These are phyloP conservation scores for Theileria sp. DNA, from an alignment of 169 alveolate species.

Conservation along the genomic window DNA sequence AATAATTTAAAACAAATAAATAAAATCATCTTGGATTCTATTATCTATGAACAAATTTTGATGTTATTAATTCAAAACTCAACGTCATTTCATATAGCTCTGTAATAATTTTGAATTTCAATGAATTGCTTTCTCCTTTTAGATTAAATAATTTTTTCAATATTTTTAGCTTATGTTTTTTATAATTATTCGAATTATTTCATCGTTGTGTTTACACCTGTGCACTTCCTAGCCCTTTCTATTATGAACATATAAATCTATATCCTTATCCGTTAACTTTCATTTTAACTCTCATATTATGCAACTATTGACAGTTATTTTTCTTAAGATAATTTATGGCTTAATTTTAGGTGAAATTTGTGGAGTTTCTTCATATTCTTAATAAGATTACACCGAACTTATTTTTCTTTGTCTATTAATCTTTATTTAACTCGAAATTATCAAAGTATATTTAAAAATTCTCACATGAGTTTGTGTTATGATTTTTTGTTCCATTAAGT, in stretches of 20 bases:
- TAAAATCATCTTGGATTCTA: not conserved
- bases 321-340: not conserved
- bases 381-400: not conserved
- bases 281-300: not conserved
- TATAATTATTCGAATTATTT: not conserved
- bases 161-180: not conserved
- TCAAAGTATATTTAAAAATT: not conserved
- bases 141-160: not conserved
- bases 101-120: not conserved
- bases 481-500: not conserved
- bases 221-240: slow-evolving; percentile 12
- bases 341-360: no score
- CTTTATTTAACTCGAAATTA: not conserved
- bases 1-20: not conserved
- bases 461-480: not conserved
- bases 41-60: not conserved
- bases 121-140: not conserved
- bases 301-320: not conserved
- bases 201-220: slow-evolving; percentile 3
- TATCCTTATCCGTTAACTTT: not conserved
- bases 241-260: not conserved
- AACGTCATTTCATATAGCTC: not conserved
- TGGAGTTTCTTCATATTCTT: no score
- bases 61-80: not conserved
- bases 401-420: not conserved